Evolutionary conservation across 495 filamentous ascomycete genomes (phyloP).

Genomic region (Neurospora discreta): DNA sequence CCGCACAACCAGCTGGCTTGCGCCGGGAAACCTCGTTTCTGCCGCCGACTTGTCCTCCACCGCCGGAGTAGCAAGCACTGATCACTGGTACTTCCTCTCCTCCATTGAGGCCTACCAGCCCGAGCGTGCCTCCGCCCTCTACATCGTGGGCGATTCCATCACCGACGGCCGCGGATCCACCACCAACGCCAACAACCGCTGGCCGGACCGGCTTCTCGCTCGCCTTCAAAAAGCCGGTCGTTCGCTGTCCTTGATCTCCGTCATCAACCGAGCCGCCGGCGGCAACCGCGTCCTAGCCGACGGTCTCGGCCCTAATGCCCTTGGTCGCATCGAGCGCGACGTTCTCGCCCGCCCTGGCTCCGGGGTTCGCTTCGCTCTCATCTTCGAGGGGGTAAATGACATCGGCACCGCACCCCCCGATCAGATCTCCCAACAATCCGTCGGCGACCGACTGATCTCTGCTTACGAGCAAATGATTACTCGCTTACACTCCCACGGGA

Average conservation of each 20-base stretch:
- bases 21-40: conserved; percentile 35
- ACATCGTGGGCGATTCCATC: conserved; percentile 55
- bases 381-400: conserved; percentile 62
- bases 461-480: conserved; percentile 47
- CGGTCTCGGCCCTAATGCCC: conserved; percentile 46
- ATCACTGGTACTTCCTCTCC: conserved; percentile 44
- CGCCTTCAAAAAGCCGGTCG: conserved; percentile 27
- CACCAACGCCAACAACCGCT: conserved; percentile 50
- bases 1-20: conserved; percentile 42
- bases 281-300: conserved; percentile 52
- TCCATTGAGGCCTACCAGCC: conserved; percentile 38
- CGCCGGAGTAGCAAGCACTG: conserved; percentile 1
- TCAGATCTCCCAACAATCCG: conserved; percentile 22
- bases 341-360: conserved; percentile 38
- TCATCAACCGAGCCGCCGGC: conserved; percentile 57
- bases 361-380: conserved; percentile 38
- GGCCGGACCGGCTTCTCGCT: conserved; percentile 50
- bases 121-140: conserved; percentile 25
- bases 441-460: conserved; percentile 38
- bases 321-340: conserved; percentile 50
- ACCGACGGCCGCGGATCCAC: conserved; percentile 52
- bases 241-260: conserved; percentile 24
- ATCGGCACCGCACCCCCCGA: conserved; percentile 37
- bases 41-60: conserved; percentile 20
- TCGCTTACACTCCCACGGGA: conserved; percentile 37